Evolutionary conservation across 176 grass and related monocot genomes (phyloP).

Genomic region (Chloris gayana): DNA sequence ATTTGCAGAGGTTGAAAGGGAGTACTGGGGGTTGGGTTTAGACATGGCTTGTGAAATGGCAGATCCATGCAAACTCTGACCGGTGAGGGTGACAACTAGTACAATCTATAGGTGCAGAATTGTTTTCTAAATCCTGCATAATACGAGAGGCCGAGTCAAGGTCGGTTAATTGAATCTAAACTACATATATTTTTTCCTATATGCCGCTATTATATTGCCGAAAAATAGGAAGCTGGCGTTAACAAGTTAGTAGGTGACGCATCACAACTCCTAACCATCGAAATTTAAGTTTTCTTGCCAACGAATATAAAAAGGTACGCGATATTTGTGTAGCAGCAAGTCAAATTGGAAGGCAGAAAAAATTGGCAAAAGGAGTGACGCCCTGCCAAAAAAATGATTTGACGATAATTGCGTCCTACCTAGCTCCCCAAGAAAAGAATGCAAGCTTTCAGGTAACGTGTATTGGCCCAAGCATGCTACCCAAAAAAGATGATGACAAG

Average conservation of each 20-base stretch:
- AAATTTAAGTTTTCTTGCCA: neutral
- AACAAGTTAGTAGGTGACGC: constrained; percentile 26
- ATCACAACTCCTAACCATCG: constrained; percentile 29
- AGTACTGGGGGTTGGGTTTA: neutral
- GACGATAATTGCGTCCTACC: constrained; percentile 68
- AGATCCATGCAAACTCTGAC: constrained; percentile 31
- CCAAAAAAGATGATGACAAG: constrained; percentile 17
- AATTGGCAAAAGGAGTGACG: constrained; percentile 38
- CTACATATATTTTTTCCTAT: neutral
- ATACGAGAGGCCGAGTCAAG: neutral
- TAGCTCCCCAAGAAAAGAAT: constrained; percentile 44
- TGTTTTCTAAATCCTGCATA: neutral
- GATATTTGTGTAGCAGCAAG: constrained; percentile 8
- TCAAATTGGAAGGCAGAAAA: constrained; percentile 38
- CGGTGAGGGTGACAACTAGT: constrained; percentile 13
- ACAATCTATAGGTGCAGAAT: neutral
- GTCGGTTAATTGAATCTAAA: neutral
- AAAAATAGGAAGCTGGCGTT: neutral
- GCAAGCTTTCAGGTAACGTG: constrained; percentile 31
- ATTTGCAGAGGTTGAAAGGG: neutral
- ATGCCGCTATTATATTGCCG: neutral
- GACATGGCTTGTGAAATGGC: constrained; percentile 3
- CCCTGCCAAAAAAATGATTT: constrained; percentile 65
- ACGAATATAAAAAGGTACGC: neutral
- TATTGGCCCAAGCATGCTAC: neutral